Evolutionary conservation across 108 stramenopile species (phyloP).

Genomic region (Heterococcus sp.): DNA sequence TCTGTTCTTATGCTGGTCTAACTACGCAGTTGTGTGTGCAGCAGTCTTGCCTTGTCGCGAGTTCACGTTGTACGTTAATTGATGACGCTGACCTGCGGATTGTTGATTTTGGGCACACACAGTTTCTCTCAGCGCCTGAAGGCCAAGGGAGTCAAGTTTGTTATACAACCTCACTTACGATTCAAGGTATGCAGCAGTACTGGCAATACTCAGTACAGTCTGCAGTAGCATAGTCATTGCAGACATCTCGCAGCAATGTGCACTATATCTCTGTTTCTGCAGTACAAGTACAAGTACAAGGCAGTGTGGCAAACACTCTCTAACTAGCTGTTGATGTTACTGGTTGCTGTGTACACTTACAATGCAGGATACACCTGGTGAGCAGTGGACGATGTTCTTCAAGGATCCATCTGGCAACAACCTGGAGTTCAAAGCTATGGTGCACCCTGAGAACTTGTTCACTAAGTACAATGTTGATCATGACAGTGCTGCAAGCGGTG

Average conservation of each 20-base stretch:
- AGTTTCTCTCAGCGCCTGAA: constrained; percentile 72
- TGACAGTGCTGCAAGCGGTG: too few relatives aligned
- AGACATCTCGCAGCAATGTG: background rate
- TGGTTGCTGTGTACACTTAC: background rate
- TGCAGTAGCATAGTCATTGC: background rate
- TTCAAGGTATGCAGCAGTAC: constrained; percentile 63
- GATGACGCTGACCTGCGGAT: too few relatives aligned
- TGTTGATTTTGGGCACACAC: too few relatives aligned
- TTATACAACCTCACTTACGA: constrained; percentile 87
- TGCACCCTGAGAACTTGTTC: constrained; percentile 85
- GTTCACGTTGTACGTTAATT: too few relatives aligned
- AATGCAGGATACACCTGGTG: constrained; percentile 68
- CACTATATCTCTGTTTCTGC: background rate
- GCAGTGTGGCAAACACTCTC: background rate
- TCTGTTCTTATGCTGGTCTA: too few relatives aligned
- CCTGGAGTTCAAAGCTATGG: constrained; percentile 98
- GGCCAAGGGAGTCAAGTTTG: constrained; percentile 69
- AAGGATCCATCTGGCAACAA: constrained; percentile 92
- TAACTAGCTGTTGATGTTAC: background rate
- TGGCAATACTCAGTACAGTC: background rate
- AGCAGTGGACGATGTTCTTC: constrained; percentile 96
- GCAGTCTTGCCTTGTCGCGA: too few relatives aligned
- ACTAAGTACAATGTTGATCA: constrained; percentile 75
- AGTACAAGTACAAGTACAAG: background rate
- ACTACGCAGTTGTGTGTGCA: too few relatives aligned